Evolutionary conservation across 208 protist species (phyloP), one percentile per base, ranked within the genome.

Genomic region (Zelonia costaricensis): DNA sequence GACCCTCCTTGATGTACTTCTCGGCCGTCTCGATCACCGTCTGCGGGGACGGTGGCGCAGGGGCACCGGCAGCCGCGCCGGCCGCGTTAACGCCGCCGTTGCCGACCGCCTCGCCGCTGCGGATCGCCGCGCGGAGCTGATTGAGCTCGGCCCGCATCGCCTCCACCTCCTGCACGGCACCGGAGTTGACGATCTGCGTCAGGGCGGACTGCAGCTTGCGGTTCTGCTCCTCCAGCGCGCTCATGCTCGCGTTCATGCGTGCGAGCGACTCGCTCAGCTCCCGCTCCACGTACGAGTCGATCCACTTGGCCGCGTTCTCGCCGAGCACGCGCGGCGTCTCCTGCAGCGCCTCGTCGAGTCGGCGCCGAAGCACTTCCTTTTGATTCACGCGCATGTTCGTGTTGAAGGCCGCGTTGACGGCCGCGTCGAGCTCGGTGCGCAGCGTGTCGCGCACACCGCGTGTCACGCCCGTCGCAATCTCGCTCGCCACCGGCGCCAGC

Each of bases 281-380:
- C 12, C 74, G 65, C 39, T 73, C 69, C 7, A 78, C 62, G 49
- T 89, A 72, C 53, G 69, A 60, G 44, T 78, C 56, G 12, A 92
- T 69, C 30, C 77, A 76, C 49, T 73, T 67, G 25, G 61, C 70
- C 12, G 92, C 60, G 56, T 89, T 79, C 25, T 70, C 55, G 18
- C 66, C 45, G 62, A 91, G 88, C 68, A 80, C 68, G 3, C 62
- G 60, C 1, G 78, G 70, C 38, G 77, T 88, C 47, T 83, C 76
- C 74, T 78, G 69, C 55, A 96, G 49, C 2, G 73, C 73, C 23
- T 92, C 83, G 49, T 96, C 85, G 0, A 96, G 63, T 28, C 81
- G 82, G n/a, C 64, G 67, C 52, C 88, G 80, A 36, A 92, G 44
- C 16, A 75, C 70, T 22, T 78, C 67, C 61, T 84, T 84, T 43